Percentiles rank a stretch among this genome's conserved stretches.
Evolutionary conservation across 495 filamentous ascomycete genomes (phyloP).

Genomic region (Podospora anserina): DNA sequence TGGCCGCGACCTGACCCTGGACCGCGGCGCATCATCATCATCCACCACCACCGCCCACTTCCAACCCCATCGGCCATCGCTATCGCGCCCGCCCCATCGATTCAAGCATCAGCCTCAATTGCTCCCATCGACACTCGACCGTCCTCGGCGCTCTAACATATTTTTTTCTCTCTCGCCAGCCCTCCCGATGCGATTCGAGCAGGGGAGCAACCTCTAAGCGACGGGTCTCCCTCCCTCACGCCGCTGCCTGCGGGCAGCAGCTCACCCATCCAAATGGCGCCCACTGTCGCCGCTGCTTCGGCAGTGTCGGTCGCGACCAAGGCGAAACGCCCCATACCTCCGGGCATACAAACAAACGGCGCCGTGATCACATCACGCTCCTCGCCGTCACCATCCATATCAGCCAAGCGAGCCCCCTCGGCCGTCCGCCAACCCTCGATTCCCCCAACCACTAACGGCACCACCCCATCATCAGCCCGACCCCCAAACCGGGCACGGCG

Average conservation of each 20-base stretch:
- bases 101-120: not conserved
- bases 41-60: not conserved
- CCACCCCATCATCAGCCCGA: constrained; percentile 42
- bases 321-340: constrained; percentile 70
- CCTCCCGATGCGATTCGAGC: constrained; percentile 5
- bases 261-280: constrained; percentile 37
- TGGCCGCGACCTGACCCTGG: not conserved
- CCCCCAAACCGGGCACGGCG: constrained; percentile 52
- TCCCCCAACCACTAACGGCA: constrained; percentile 38
- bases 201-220: constrained; percentile 3
- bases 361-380: constrained; percentile 55
- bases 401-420: constrained; percentile 59
- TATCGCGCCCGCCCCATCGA: not conserved
- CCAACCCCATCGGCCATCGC: not conserved
- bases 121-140: constrained; percentile 1
- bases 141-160: not conserved
- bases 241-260: constrained; percentile 18
- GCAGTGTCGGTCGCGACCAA: constrained; percentile 60
- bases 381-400: constrained; percentile 64
- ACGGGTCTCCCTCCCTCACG: not conserved
- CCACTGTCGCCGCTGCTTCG: constrained; percentile 48
- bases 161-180: not conserved
- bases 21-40: not conserved
- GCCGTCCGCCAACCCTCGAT: constrained; percentile 36
- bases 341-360: constrained; percentile 66